Evolutionary conservation across 805 yeast species (phyloP).

Genomic region (Metschnikowia noctiluminum): DNA sequence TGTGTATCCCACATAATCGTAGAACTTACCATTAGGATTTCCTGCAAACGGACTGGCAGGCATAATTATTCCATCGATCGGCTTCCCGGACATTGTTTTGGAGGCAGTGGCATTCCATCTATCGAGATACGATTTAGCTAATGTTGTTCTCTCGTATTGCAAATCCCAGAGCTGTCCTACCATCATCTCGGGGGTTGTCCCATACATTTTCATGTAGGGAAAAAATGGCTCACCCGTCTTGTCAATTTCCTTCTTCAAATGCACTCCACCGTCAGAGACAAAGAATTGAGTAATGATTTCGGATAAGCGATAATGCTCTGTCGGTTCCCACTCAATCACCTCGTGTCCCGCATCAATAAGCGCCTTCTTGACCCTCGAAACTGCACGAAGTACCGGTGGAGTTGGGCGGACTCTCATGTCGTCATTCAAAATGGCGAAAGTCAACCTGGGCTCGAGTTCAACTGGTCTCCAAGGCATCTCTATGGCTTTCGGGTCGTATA

Average conservation of each 20-base stretch:
- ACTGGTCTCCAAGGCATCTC: constrained; percentile 49
- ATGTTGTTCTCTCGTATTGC: constrained; percentile 32
- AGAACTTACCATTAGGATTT: constrained; percentile 30
- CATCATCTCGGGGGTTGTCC: constrained; percentile 30
- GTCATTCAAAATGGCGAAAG: constrained; percentile 41
- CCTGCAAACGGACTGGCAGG: constrained; percentile 50
- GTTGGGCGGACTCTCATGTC: constrained; percentile 49
- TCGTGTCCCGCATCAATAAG: constrained; percentile 47
- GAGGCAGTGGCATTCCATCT: constrained; percentile 33
- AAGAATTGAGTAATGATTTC: constrained; percentile 26
- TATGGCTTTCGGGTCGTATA: constrained; percentile 45
- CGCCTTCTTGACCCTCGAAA: constrained; percentile 29
- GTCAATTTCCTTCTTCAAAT: constrained; percentile 27
- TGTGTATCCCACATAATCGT: constrained; percentile 47
- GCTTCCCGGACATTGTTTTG: constrained; percentile 34
- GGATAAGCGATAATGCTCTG: constrained; percentile 32
- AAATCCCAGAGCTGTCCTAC: constrained; percentile 40
- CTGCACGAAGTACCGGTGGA: constrained; percentile 52
- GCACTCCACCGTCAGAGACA: constrained; percentile 45
- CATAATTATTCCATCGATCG: constrained; percentile 47
- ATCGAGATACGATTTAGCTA: constrained; percentile 34
- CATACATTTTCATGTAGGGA: constrained; percentile 40
- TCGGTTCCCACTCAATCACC: constrained; percentile 47
- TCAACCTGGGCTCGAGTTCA: constrained; percentile 34
- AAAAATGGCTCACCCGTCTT: constrained; percentile 32